These are phyloP conservation scores for Acanthochlamys bracteata DNA, from an alignment of 106 monocot species.

Conservation along the genomic window DNA sequence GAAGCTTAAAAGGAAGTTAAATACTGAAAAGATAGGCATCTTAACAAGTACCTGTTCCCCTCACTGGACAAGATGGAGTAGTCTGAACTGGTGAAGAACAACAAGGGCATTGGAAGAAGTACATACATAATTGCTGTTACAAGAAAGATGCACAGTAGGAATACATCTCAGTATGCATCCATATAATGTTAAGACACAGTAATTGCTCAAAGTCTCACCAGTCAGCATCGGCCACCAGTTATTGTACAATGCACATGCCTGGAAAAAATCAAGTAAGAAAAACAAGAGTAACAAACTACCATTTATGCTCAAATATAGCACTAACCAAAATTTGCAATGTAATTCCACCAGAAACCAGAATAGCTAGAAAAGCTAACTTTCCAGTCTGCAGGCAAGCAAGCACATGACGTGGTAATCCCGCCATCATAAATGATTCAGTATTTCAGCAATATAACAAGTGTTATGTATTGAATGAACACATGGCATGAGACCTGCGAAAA, in stretches of 20 bases:
- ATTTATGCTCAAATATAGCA: neutral
- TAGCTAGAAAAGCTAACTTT: conserved; percentile 66
- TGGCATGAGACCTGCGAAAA: neutral
- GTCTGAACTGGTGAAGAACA: conserved; percentile 63
- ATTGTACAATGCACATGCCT: conserved; percentile 93
- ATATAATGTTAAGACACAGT: neutral
- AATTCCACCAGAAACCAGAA: conserved; percentile 69
- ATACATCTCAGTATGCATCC: neutral
- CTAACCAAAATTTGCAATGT: conserved; percentile 75
- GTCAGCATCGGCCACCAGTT: conserved; percentile 99
- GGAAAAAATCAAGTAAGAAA: conserved; percentile 16
- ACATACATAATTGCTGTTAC: conserved; percentile 76
- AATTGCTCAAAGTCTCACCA: conserved; percentile 30
- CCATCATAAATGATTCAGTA: neutral
- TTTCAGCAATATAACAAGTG: neutral
- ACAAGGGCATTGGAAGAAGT: conserved; percentile 79
- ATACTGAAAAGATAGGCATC: no score
- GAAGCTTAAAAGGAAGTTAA: no score
- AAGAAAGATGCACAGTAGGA: conserved; percentile 3
- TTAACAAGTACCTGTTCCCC: conserved; percentile 29
- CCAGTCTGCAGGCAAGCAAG: conserved; percentile 51
- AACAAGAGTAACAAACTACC: neutral
- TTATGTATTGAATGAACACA: neutral
- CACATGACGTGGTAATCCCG: neutral
- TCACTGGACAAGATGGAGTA: conserved; percentile 46